Evolutionary conservation across 805 yeast genomes (phyloP), one percentile per base, ranked within the genome.

Genomic region (Limtongozyma cylindracea): DNA sequence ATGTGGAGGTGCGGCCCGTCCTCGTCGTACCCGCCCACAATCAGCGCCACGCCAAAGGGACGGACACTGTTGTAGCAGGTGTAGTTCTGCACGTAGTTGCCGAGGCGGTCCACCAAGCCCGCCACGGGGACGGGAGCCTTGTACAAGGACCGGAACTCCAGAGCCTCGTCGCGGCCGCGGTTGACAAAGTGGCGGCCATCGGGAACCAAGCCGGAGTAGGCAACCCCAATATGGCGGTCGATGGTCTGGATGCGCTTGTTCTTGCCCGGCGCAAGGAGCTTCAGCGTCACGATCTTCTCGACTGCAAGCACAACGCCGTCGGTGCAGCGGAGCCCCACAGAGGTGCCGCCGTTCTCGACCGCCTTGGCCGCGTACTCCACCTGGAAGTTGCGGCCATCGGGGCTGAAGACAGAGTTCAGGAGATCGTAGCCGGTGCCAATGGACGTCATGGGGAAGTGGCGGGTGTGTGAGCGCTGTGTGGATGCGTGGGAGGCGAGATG

Each of bases 371-470:
- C 99, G 38, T 88, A 88, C 46, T 88, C 98, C 11, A 88, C 98
- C 47, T 88, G 99, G 53, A 88, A 88, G 45, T 76, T 77, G 52
- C 92, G 62, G 19, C 92, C 92, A 43, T 78, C 93, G 46, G 58
- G n/a, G 56, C 47, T 24, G 52, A 88, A 88, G 29, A 84, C 94
- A 50, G 91, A 71, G 54, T 88, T 88, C 16, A 95, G 78, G 40
- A 88, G 68, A 58, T 88, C 99, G 65, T 88, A 88, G 11, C 99
- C 99, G 14, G 99, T 88, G 35, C 99, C 99, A 35, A 88, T 82
- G 21, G 98, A 88, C 18, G 96, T 32, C 35, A n/a, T n/a, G n/a
- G n/a, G n/a, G n/a, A n/a, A n/a, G n/a, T n/a, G n/a, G n/a, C n/a
- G n/a, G n/a, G n/a, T n/a, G n/a, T n/a, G n/a, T n/a, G n/a, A n/a